These are phyloP conservation scores for Pseudogymnoascus sp. DNA, from an alignment of 2,329 filamentous ascomycete genomes.

Conservation along the genomic window DNA sequence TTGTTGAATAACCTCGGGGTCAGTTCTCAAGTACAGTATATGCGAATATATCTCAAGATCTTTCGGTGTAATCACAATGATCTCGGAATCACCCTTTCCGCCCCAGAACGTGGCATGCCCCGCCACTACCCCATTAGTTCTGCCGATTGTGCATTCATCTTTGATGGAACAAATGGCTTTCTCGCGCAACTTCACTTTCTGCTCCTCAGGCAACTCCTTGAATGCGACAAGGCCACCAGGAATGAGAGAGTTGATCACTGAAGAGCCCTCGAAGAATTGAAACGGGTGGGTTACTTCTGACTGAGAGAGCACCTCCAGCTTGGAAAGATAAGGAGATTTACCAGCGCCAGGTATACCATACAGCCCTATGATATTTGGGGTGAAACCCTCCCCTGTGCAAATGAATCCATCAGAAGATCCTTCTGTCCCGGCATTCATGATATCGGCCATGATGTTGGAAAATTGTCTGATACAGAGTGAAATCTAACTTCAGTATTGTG, in stretches of 20 bases:
- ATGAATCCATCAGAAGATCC: neutral
- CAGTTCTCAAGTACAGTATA: constrained; percentile 49
- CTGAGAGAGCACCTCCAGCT: constrained; percentile 30
- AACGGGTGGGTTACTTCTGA: constrained; percentile 29
- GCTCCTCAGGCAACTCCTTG: constrained; percentile 29
- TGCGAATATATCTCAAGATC: constrained; percentile 48
- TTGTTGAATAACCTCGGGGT: constrained; percentile 32
- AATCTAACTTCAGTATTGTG: neutral
- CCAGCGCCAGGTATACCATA: constrained; percentile 51
- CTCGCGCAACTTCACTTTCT: constrained; percentile 36
- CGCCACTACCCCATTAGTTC: constrained; percentile 41
- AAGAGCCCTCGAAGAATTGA: constrained; percentile 48
- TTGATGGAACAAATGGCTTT: constrained; percentile 41
- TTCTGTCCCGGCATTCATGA: neutral
- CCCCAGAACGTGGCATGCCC: constrained; percentile 52
- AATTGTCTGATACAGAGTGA: neutral
- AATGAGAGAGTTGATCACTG: constrained; percentile 37
- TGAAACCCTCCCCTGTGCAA: constrained; percentile 15
- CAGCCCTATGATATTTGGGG: constrained; percentile 42
- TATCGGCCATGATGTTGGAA: neutral
- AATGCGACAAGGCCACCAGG: constrained; percentile 45
- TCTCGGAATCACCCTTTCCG: constrained; percentile 29
- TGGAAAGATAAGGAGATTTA: constrained; percentile 41
- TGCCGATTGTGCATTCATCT: constrained; percentile 29
- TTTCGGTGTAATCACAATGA: constrained; percentile 35